phyloP scores from a whole-genome alignment of 805 yeast genomes.

The Ogataea nonfermentans region DNA sequence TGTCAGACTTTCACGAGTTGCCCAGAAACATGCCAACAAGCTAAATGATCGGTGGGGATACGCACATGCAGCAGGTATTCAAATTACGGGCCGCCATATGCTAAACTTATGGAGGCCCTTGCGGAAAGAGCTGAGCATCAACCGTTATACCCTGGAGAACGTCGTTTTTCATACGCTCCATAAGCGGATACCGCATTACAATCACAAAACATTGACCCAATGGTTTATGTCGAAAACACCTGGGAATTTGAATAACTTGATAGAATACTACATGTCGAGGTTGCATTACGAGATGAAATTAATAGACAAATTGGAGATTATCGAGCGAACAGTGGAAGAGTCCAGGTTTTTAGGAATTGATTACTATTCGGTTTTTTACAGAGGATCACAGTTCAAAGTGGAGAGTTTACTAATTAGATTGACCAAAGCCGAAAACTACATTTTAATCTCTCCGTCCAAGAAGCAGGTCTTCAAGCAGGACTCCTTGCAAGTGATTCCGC shows the following conservation, averaged over 20 bases:
- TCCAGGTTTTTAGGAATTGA: slow-evolving; percentile 87
- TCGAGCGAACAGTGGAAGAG: slow-evolving; percentile 73
- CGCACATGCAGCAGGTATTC: slow-evolving; percentile 68
- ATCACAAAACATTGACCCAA: slow-evolving; percentile 45
- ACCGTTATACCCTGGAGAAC: slow-evolving; percentile 74
- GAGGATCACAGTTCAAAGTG: slow-evolving; percentile 94
- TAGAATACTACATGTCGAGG: slow-evolving; percentile 47
- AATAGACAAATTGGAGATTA: slow-evolving; percentile 59
- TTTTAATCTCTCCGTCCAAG: slow-evolving; percentile 77
- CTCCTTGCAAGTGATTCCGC: slow-evolving; percentile 82
- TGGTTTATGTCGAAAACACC: slow-evolving; percentile 37
- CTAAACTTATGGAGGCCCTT: slow-evolving; percentile 82
- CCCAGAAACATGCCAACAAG: slow-evolving; percentile 46
- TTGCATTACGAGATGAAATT: slow-evolving; percentile 45
- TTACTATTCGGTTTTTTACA: slow-evolving; percentile 76
- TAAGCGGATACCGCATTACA: slow-evolving; percentile 62
- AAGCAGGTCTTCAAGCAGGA: slow-evolving; percentile 79
- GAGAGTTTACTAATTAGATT: slow-evolving; percentile 79
- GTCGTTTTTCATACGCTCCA: slow-evolving; percentile 68
- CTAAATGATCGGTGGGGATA: slow-evolving; percentile 76
- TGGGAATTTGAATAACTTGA: slow-evolving; percentile 34
- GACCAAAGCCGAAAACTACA: slow-evolving; percentile 70
- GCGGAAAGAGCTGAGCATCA: slow-evolving; percentile 58
- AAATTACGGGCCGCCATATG: slow-evolving; percentile 76
- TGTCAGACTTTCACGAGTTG: slow-evolving; percentile 61